Evolutionary conservation across 2,329 filamentous ascomycete species (phyloP), one percentile per base, ranked within the genome.

Genomic region (Pyrenophora tritici-repentis): DNA sequence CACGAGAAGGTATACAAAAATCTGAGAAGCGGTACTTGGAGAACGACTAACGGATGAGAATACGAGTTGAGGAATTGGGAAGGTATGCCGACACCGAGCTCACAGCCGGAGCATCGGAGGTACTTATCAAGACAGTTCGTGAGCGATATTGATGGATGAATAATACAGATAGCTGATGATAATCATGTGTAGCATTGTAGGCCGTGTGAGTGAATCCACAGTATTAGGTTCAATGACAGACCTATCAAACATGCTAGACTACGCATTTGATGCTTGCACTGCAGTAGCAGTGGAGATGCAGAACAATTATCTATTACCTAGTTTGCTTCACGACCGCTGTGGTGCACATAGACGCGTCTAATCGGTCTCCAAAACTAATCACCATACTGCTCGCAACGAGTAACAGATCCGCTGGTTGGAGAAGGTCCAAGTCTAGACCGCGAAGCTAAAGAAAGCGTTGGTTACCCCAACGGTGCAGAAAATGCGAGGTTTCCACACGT

Each of bases 141-240:
- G 45, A 46, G 41, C 32, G 40, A 37, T 8, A 44, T 44, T 42
- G 61, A 42, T 50, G 48, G 48, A 34, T 47, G n/a, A 40, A 41
- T 29, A 29, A 29, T 29, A 29, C 13, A 12, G 9, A 29, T 9
- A 12, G 26, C 26, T 10, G 26, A 9, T 9, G 26, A 13, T 13
- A 29, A 10, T 29, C 10, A 9, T 10, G 10, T 12, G 17, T 47
- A 38, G 34, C 36, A 26, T n/a, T 12, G 31, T 2, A n/a, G 7
- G 29, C 14, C 9, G 18, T 24, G 29, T 14, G 26, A 18, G 17
- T 40, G 16, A 38, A 38, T 3, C 34, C 6, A 16, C 26, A 20
- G 18, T 34, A 9, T 20, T 34, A 7, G 47, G 13, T 12, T 38
- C 42, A 46, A 42, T 26, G 34, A 42, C 22, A 22, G 20, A 14